Percentiles rank a stretch among this genome's conserved stretches.
Conservation (phyloP, 352 stramenopile species). For the Phytophthora pini region DNA sequence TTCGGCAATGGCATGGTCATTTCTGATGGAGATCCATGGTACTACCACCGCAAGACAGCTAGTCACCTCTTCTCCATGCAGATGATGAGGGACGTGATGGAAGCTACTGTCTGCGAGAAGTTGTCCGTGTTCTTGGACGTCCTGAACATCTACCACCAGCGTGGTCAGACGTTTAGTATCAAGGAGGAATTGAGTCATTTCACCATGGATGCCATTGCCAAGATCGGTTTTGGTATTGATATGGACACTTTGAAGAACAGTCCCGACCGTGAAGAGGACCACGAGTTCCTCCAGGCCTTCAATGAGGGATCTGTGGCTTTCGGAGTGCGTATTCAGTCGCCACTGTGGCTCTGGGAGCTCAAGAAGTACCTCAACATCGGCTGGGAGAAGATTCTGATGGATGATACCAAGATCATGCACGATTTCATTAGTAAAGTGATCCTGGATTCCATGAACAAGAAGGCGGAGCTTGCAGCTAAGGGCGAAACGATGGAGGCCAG, state of each 20-base stretch:
- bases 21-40: constrained; percentile 52
- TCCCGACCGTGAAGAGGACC: constrained; percentile 40
- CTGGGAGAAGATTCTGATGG: constrained; percentile 46
- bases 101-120: constrained; percentile 41
- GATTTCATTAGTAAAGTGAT: constrained; percentile 60
- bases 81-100: constrained; percentile 56
- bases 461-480: constrained; percentile 57
- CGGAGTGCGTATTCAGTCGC: constrained; percentile 38
- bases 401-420: constrained; percentile 51
- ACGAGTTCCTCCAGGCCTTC: constrained; percentile 59
- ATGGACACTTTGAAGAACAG: constrained; percentile 47
- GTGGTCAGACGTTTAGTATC: constrained; percentile 36
- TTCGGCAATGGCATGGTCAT: constrained; percentile 66
- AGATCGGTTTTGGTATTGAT: constrained; percentile 60
- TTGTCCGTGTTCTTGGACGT: constrained; percentile 36
- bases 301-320: constrained; percentile 41
- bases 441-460: constrained; percentile 49
- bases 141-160: constrained; percentile 25
- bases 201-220: constrained; percentile 68
- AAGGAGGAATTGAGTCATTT: constrained; percentile 61
- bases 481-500: constrained; percentile 39
- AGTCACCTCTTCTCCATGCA: constrained; percentile 86
- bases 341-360: constrained; percentile 47
- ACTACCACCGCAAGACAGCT: constrained; percentile 74
- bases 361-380: constrained; percentile 43